phyloP scores from a whole-genome alignment of 345 rosid genomes.

The Draba incana region DNA sequence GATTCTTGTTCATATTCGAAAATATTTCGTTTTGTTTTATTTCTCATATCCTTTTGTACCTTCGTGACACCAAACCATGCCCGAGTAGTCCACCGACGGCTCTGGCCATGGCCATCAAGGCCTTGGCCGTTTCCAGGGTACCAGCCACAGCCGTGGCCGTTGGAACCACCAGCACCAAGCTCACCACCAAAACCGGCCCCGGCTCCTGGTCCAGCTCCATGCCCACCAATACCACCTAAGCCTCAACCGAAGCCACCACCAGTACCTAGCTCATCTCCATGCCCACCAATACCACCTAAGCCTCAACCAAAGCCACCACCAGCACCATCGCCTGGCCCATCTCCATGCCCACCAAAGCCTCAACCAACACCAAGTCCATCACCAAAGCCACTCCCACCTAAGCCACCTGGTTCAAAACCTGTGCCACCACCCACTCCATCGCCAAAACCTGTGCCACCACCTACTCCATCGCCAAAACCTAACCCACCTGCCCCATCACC shows the following conservation, averaged over 20 bases:
- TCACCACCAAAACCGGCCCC: slow-evolving; percentile 19
- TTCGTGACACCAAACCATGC: slow-evolving; percentile 31
- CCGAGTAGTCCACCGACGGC: slow-evolving; percentile 32
- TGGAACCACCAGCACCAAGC: slow-evolving; percentile 24
- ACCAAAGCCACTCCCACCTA: slow-evolving; percentile 32
- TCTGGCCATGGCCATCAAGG: slow-evolving; percentile 39
- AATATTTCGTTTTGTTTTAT: slow-evolving; percentile 21
- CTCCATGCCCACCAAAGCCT: slow-evolving; percentile 29
- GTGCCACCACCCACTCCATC: slow-evolving; percentile 17
- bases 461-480: not conserved
- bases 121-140: slow-evolving; percentile 34
- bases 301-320: slow-evolving; percentile 24
- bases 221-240: not conserved
- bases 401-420: slow-evolving; percentile 34
- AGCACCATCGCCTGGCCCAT: slow-evolving; percentile 21
- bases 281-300: slow-evolving; percentile 33
- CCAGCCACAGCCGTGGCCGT: slow-evolving; percentile 30
- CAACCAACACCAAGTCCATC: slow-evolving; percentile 29
- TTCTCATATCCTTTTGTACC: slow-evolving; percentile 26
- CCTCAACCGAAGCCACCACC: not conserved
- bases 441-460: slow-evolving; percentile 37
- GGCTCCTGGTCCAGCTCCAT: not conserved
- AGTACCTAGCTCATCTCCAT: slow-evolving; percentile 7
- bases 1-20: slow-evolving; percentile 22
- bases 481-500: slow-evolving; percentile 19